These are phyloP conservation scores for Fusarium ramigenum DNA, from an alignment of 2,329 filamentous ascomycete genomes.

Conservation along the genomic window DNA sequence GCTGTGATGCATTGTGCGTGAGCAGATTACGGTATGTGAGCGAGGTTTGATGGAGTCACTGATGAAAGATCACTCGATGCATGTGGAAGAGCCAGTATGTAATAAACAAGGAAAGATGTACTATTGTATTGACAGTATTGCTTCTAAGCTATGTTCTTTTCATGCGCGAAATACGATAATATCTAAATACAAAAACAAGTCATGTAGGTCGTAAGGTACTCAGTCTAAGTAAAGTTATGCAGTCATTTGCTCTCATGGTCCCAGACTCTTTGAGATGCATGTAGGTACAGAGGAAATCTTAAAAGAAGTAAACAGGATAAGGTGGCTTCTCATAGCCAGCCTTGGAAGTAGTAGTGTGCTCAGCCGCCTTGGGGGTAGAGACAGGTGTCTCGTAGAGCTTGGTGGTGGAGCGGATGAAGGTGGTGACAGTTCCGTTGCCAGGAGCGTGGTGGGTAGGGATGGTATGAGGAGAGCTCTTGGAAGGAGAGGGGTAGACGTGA, in stretches of 20 bases:
- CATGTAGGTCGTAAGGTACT: conserved; percentile 13
- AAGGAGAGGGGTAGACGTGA: not conserved
- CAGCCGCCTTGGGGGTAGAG: not conserved
- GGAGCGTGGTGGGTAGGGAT: not conserved
- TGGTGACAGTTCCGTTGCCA: conserved; percentile 7
- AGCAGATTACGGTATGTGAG: not conserved
- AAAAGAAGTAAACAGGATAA: conserved; percentile 18
- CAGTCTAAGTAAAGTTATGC: conserved; percentile 14
- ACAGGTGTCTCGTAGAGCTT: conserved; percentile 19
- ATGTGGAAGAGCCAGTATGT: not conserved
- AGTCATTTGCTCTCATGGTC: conserved; percentile 7
- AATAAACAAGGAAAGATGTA: conserved; percentile 9
- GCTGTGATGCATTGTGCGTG: not conserved
- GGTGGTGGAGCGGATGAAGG: conserved; percentile 8
- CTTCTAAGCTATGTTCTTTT: conserved; percentile 21
- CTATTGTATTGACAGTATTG: conserved; percentile 18
- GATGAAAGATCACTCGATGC: not conserved
- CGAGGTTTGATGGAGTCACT: not conserved
- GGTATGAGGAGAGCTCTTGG: not conserved
- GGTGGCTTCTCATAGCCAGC: conserved; percentile 3
- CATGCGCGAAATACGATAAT: not conserved
- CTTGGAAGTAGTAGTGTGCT: not conserved
- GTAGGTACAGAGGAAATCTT: not conserved
- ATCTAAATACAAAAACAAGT: conserved; percentile 24
- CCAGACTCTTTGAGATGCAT: conserved; percentile 17